A percentile compares a stretch with the other conserved stretches of the same genome.
Conservation (phyloP, 305 asterid genomes). For the Fraxinus dipetala region DNA sequence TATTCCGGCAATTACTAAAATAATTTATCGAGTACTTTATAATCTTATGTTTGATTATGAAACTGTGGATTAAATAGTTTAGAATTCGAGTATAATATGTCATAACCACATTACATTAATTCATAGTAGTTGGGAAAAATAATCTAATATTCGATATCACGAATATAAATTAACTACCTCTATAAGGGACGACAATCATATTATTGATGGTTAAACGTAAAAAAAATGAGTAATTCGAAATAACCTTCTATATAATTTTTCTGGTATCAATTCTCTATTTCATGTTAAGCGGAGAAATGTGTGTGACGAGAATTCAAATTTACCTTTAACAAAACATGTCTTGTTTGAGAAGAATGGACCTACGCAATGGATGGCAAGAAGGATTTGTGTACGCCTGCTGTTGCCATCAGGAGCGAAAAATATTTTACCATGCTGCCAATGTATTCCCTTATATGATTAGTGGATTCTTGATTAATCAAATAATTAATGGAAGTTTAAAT, state of each 20-base stretch:
- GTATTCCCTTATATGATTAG: not conserved
- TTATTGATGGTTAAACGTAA: not conserved
- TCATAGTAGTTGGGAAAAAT: too few species aligned
- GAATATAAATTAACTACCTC: not conserved
- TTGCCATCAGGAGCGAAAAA: not conserved
- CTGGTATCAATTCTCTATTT: not conserved
- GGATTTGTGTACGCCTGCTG: not conserved
- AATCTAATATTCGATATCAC: too few species aligned
- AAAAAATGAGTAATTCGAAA: too few species aligned
- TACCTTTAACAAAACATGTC: not conserved
- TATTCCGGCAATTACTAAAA: too few species aligned
- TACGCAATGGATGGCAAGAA: not conserved
- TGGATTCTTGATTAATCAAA: not conserved
- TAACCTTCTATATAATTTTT: not conserved
- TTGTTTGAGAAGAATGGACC: not conserved
- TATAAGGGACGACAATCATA: not conserved
- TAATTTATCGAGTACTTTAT: not conserved
- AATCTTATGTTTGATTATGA: not conserved
- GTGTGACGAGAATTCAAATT: too few species aligned
- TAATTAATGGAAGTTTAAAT: not conserved
- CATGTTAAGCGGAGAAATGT: too few species aligned
- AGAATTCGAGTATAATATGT: not conserved
- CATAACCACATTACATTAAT: too few species aligned
- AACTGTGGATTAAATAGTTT: too few species aligned
- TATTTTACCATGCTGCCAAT: not conserved